phyloP scores from a whole-genome alignment of 139 green algal species.

The Auxenochlorella pyrenoidosa region DNA sequence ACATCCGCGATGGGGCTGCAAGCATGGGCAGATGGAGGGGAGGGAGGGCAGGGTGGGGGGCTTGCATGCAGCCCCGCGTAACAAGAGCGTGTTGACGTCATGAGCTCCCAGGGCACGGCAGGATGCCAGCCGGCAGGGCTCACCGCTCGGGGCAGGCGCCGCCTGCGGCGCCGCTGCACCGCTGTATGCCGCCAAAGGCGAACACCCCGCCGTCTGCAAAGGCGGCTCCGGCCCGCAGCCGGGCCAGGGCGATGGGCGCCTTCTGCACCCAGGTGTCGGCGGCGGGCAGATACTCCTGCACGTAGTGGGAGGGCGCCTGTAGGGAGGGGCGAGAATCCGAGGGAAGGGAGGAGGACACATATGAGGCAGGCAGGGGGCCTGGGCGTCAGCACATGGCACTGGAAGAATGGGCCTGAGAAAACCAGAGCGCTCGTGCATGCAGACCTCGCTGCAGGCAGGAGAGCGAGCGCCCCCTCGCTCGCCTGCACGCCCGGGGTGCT shows the following conservation, averaged over 20 bases:
- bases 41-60: too few relatives aligned
- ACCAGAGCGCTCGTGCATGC: not conserved
- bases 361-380: not conserved
- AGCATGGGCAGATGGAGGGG: not conserved
- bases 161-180: not conserved
- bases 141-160: not conserved
- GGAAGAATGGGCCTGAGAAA: not conserved
- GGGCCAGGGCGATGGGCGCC: not conserved
- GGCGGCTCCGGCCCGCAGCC: constrained; percentile 5
- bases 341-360: too few relatives aligned
- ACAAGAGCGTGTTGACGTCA: too few relatives aligned
- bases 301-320: not conserved
- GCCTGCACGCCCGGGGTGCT: not conserved
- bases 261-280: constrained; percentile 2
- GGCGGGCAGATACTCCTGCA: not conserved
- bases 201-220: constrained; percentile 22
- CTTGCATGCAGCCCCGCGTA: too few relatives aligned
- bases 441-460: too few relatives aligned
- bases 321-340: not conserved
- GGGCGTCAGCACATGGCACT: not conserved
- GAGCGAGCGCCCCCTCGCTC: not conserved
- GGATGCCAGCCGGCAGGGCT: not conserved
- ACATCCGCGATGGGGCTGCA: not conserved
- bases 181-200: constrained; percentile 4
- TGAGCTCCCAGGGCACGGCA: not conserved